phyloP scores from a whole-genome alignment of 805 yeast genomes.

The Myxozyma sirexii region DNA sequence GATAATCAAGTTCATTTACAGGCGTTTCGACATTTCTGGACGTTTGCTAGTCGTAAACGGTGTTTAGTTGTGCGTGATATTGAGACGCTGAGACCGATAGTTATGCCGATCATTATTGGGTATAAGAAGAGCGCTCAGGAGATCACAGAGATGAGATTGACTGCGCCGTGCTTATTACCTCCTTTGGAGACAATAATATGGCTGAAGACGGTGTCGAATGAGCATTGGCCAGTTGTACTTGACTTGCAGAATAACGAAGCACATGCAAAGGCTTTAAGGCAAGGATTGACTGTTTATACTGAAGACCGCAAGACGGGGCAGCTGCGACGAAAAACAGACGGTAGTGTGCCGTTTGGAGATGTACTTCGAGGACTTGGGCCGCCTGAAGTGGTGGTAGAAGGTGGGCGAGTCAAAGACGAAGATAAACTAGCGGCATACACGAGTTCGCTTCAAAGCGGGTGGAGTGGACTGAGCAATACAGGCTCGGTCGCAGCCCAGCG shows the following conservation, averaged over 20 bases:
- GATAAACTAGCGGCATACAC: neutral
- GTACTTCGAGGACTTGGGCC: constrained; percentile 15
- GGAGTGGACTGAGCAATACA: neutral
- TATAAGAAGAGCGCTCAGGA: constrained; percentile 44
- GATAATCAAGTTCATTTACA: constrained; percentile 70
- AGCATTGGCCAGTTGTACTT: constrained; percentile 29
- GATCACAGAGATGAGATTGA: constrained; percentile 15
- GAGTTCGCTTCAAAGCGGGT: neutral
- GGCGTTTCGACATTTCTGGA: constrained; percentile 90
- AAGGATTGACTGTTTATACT: constrained; percentile 24
- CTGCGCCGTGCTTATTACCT: constrained; percentile 31
- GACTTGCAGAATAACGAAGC: constrained; percentile 21
- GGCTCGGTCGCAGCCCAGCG: constrained; percentile 10
- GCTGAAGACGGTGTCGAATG: constrained; percentile 10
- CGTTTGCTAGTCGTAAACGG: constrained; percentile 75
- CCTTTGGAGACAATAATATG: constrained; percentile 17
- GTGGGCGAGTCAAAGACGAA: neutral
- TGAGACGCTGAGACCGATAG: constrained; percentile 53
- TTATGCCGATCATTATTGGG: constrained; percentile 38
- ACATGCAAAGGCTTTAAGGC: constrained; percentile 22
- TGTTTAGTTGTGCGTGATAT: constrained; percentile 79
- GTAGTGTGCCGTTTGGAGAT: constrained; percentile 8
- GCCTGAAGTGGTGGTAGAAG: neutral
- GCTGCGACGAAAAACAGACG: constrained; percentile 9
- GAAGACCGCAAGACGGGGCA: constrained; percentile 16